Conservation (phyloP, 306 rosid genomes). For the Myrica gale region DNA sequence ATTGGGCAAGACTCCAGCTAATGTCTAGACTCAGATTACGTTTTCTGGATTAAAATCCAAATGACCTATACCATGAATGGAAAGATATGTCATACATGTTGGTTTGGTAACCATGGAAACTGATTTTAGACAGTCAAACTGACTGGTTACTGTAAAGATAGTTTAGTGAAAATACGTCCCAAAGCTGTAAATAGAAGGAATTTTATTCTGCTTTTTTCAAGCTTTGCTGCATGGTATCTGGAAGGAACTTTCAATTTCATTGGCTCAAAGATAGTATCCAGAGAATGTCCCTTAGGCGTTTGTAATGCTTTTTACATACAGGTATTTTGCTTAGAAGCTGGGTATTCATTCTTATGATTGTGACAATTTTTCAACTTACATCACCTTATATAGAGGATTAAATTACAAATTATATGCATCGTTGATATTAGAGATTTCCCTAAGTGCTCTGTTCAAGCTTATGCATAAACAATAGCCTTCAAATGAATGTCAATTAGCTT, state of each 20-base stretch:
- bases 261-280: background rate
- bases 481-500: background rate
- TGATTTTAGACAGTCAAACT: background rate
- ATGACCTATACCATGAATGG: background rate
- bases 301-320: too few species aligned
- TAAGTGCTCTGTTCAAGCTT: background rate
- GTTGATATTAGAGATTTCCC: background rate
- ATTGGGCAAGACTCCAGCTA: background rate
- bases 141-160: background rate
- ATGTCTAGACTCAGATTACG: background rate
- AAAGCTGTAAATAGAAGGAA: background rate
- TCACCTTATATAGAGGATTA: too few species aligned
- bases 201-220: constrained; percentile 8
- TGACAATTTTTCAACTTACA: too few species aligned
- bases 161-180: constrained; percentile 4
- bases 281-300: background rate
- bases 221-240: background rate
- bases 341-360: too few species aligned
- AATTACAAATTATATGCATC: background rate
- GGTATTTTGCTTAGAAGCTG: too few species aligned
- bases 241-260: background rate
- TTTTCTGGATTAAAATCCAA: background rate
- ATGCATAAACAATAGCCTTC: background rate
- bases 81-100: background rate
- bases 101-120: background rate